These are phyloP conservation scores for Aureobasidium mangrovei DNA, from an alignment of 2,329 filamentous ascomycete genomes.

Conservation along the genomic window DNA sequence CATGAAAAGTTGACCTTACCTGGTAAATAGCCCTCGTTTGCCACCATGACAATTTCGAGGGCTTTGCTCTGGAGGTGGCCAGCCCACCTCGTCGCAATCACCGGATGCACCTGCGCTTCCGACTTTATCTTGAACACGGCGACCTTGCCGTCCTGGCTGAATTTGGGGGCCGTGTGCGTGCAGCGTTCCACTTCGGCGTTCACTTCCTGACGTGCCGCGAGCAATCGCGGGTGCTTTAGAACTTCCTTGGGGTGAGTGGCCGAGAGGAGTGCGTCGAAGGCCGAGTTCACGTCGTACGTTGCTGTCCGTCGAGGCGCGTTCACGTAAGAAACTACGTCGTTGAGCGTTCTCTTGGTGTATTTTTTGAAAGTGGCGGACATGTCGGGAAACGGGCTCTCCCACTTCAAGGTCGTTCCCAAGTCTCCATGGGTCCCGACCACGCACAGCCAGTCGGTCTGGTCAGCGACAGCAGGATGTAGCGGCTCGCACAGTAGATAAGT, in stretches of 20 bases:
- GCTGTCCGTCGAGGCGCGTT: conserved; percentile 58
- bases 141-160: conserved; percentile 53
- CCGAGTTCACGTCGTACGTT: conserved; percentile 49
- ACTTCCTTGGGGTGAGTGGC: conserved; percentile 46
- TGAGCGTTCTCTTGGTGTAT: conserved; percentile 53
- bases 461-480: conserved; percentile 43
- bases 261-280: conserved; percentile 50
- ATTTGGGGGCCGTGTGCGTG: conserved; percentile 54
- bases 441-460: conserved; percentile 52
- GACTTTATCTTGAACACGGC: conserved; percentile 55
- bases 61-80: conserved; percentile 50
- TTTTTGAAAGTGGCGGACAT: conserved; percentile 53
- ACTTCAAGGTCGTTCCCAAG: conserved; percentile 55
- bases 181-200: conserved; percentile 53
- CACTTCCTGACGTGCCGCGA: conserved; percentile 49
- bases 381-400: conserved; percentile 57
- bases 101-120: conserved; percentile 54
- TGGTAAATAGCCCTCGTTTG: conserved; percentile 56
- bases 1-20: conserved; percentile 61
- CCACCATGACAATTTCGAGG: conserved; percentile 56
- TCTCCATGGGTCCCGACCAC: conserved; percentile 59
- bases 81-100: conserved; percentile 60
- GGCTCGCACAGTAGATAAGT: conserved; percentile 55
- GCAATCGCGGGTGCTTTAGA: conserved; percentile 40
- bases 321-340: conserved; percentile 53